These are phyloP conservation scores for Alternaria sp. DNA, from an alignment of 2,329 filamentous ascomycete genomes.

Conservation along the genomic window DNA sequence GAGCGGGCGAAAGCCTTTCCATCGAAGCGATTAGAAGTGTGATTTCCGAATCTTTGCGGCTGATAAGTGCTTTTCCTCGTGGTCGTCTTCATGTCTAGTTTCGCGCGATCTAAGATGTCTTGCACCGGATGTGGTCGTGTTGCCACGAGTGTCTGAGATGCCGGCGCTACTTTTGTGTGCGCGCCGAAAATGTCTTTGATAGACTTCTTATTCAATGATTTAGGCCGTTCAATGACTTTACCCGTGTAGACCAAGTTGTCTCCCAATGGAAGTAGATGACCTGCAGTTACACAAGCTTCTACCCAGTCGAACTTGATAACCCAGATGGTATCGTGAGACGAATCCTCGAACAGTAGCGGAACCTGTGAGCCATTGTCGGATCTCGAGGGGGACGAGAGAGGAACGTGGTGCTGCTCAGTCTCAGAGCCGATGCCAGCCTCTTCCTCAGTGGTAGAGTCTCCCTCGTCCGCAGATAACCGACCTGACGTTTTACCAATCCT, in stretches of 20 bases:
- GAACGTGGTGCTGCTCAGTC: conserved; percentile 15
- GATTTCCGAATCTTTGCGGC: conserved; percentile 18
- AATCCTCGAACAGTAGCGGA: conserved; percentile 22
- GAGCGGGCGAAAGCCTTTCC: conserved; percentile 40
- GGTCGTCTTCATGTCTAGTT: conserved; percentile 51
- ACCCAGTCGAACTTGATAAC: conserved; percentile 64
- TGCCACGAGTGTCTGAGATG: conserved; percentile 28
- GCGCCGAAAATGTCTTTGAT: conserved; percentile 23
- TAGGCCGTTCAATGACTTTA: conserved; percentile 50
- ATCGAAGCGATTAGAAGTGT: conserved; percentile 41
- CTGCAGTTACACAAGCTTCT: conserved; percentile 53
- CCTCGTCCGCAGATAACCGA: conserved; percentile 14
- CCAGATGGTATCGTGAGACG: conserved; percentile 48
- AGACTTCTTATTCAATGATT: conserved; percentile 28
- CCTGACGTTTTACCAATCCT: conserved; percentile 7
- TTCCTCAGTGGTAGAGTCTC: conserved; percentile 34
- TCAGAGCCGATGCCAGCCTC: conserved; percentile 19
- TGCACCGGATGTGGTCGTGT: conserved; percentile 25
- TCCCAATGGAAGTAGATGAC: conserved; percentile 53
- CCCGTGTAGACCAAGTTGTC: conserved; percentile 62
- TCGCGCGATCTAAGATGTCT: conserved; percentile 62
- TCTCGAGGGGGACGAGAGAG: conserved; percentile 10
- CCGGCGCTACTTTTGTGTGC: conserved; percentile 4
- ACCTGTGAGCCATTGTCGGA: conserved; percentile 5
- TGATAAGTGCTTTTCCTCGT: conserved; percentile 21